A percentile compares a stretch with the other conserved stretches of the same genome.
Conservation (phyloP, 192 early-diverging fungal species). For the Entomortierella beljakovae region DNA sequence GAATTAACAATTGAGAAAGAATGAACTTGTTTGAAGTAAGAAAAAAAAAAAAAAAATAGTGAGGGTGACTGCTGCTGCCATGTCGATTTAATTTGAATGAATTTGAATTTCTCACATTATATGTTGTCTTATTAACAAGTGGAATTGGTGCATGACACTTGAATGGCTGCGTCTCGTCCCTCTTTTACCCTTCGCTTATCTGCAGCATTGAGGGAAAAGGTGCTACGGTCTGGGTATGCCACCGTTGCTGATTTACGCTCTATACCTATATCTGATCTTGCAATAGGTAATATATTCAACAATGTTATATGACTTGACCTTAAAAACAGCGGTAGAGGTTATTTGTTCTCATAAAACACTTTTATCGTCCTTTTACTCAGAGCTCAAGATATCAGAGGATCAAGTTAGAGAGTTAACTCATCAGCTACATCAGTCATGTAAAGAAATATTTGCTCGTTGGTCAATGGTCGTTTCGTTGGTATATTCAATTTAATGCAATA, state of each 20-base stretch:
- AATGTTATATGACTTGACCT: too few species aligned
- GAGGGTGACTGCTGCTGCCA: too few species aligned
- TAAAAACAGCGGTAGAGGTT: too few species aligned
- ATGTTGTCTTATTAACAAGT: too few species aligned
- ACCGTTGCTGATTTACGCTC: slow-evolving; percentile 32
- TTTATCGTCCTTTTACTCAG: too few species aligned
- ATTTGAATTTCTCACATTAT: too few species aligned
- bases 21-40: too few species aligned
- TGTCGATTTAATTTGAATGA: too few species aligned
- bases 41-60: too few species aligned
- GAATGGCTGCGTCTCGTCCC: slow-evolving; percentile 30
- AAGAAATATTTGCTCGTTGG: neutral
- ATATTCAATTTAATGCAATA: neutral
- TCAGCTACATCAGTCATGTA: slow-evolving; percentile 22
- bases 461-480: neutral
- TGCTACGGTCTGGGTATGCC: slow-evolving; percentile 27
- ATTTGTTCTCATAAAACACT: too few species aligned
- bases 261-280: slow-evolving; percentile 11
- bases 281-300: slow-evolving; percentile 18
- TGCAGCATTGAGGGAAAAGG: slow-evolving; percentile 15
- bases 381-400: slow-evolving; percentile 19
- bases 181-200: slow-evolving; percentile 37
- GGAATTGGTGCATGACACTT: neutral
- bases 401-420: slow-evolving; percentile 14
- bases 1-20: too few species aligned